phyloP scores from a whole-genome alignment of 306 rosid species.

The Nissolia schottii region DNA sequence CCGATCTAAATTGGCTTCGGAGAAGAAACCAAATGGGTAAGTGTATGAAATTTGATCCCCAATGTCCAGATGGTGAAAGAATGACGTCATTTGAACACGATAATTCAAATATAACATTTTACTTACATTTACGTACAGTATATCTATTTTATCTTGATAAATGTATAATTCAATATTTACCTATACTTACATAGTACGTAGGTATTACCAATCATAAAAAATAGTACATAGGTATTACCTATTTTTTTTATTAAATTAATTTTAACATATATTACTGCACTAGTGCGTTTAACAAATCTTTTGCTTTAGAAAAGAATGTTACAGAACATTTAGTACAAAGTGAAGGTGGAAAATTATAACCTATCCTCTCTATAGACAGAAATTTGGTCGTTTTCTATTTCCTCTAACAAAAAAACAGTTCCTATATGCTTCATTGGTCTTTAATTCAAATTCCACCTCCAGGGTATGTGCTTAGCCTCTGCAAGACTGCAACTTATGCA shows the following conservation, averaged over 20 bases:
- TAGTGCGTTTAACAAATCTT: neutral
- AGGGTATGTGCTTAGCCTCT: neutral
- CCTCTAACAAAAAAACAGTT: conserved; percentile 3
- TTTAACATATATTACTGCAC: neutral
- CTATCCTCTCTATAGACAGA: neutral
- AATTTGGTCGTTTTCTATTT: neutral
- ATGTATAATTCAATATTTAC: too few relatives aligned
- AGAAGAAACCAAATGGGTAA: neutral
- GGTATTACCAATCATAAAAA: too few relatives aligned
- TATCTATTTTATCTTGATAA: too few relatives aligned
- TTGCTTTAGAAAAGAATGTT: neutral
- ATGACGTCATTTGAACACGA: too few relatives aligned
- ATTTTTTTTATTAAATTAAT: neutral
- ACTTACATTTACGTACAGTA: too few relatives aligned
- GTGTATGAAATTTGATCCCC: neutral
- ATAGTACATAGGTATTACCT: too few relatives aligned
- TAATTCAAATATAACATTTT: too few relatives aligned
- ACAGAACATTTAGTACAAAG: neutral
- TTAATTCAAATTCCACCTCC: neutral
- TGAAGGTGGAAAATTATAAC: neutral
- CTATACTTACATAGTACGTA: too few relatives aligned
- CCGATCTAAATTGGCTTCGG: neutral
- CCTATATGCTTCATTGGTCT: neutral
- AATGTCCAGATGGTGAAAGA: too few relatives aligned
- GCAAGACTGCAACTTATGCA: conserved; percentile 18